Conservation (phyloP, 768 basidiomycete genomes). For the Lyophyllum shimeji region DNA sequence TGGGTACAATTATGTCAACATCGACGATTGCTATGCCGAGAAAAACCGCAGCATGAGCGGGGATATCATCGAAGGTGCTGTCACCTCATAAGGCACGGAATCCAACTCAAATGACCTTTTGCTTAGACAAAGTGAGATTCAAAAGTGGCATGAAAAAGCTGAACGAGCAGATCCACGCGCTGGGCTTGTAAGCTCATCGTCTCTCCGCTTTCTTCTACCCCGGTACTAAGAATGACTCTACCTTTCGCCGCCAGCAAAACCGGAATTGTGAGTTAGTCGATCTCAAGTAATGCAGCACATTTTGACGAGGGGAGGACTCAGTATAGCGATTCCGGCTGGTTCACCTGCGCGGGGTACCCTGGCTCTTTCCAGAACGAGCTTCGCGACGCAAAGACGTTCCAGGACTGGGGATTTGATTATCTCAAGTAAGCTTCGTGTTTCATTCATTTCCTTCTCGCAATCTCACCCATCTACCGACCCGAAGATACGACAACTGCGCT, state of each 20-base stretch:
- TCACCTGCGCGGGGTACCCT: constrained; percentile 65
- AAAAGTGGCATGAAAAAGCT: constrained; percentile 55
- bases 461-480: background rate
- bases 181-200: constrained; percentile 49
- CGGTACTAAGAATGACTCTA: background rate
- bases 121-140: constrained; percentile 50
- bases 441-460: background rate
- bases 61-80: constrained; percentile 51
- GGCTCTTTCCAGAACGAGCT: constrained; percentile 62
- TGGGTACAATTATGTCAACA: constrained; percentile 60
- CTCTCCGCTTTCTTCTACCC: background rate
- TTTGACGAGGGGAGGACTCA: constrained; percentile 17
- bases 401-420: constrained; percentile 67
- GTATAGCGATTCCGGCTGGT: constrained; percentile 67
- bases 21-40: constrained; percentile 68
- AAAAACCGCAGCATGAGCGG: constrained; percentile 49
- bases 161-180: constrained; percentile 52
- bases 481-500: constrained; percentile 54
- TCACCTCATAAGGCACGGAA: background rate
- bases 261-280: constrained; percentile 37
- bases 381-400: constrained; percentile 55
- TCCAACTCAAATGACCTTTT: background rate
- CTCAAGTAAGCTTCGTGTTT: constrained; percentile 45
- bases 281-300: background rate
- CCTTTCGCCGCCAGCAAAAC: constrained; percentile 30